Conservation (phyloP, 768 basidiomycete species). For the Tulasnella sp. region DNA sequence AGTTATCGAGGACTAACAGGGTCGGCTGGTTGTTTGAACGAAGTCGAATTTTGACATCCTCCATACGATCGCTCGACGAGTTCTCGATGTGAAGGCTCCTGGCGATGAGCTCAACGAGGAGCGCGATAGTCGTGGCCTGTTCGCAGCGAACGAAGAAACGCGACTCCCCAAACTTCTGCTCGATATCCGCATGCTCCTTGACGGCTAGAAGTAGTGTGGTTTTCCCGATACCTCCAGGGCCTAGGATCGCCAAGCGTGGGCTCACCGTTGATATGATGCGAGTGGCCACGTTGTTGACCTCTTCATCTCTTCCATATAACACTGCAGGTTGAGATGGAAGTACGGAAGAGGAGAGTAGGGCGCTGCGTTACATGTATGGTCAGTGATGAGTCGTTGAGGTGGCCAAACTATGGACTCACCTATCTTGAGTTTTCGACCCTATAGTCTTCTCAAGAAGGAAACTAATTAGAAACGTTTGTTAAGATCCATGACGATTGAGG, state of each 20-base stretch:
- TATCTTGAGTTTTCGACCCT: too few relatives aligned
- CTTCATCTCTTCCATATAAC: not conserved
- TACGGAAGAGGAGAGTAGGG: not conserved
- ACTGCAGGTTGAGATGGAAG: not conserved
- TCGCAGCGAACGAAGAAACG: constrained; percentile 32
- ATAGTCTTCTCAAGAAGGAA: too few relatives aligned
- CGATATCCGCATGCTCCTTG: constrained; percentile 23
- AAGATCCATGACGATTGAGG: not conserved
- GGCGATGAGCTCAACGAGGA: constrained; percentile 26
- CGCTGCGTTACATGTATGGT: too few relatives aligned
- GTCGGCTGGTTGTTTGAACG: constrained; percentile 21
- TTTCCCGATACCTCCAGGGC: constrained; percentile 34
- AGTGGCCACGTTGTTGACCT: not conserved
- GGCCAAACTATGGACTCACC: too few relatives aligned
- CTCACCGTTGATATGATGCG: not conserved
- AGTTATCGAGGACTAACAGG: constrained; percentile 33
- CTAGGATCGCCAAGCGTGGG: constrained; percentile 20
- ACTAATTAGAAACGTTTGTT: not conserved
- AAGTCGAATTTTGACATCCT: constrained; percentile 23
- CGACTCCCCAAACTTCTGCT: constrained; percentile 22
- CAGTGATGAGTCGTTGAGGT: too few relatives aligned
- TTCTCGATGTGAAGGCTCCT: constrained; percentile 22
- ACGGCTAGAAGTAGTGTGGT: constrained; percentile 31
- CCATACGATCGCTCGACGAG: constrained; percentile 21
- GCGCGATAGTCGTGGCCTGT: constrained; percentile 24